phyloP scores from a whole-genome alignment of 2,329 filamentous ascomycete species.

The Aspergillus glaucus region DNA sequence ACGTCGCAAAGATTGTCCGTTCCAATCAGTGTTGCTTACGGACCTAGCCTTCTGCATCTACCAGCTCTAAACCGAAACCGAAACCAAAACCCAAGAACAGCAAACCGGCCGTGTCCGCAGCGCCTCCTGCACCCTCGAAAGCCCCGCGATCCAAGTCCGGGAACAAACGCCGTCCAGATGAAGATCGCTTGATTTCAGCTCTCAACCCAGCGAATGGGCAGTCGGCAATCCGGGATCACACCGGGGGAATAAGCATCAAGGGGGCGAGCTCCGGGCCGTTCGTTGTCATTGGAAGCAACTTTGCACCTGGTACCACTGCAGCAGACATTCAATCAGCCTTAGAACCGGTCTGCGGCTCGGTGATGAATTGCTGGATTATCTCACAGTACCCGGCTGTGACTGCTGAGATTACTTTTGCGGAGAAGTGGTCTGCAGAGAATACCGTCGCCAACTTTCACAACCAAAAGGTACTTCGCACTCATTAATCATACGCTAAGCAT shows the following conservation, averaged over 20 bases:
- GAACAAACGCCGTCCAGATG: constrained; percentile 29
- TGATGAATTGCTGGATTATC: constrained; percentile 50
- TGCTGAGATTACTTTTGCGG: constrained; percentile 54
- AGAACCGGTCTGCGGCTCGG: constrained; percentile 46
- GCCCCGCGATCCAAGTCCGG: constrained; percentile 18
- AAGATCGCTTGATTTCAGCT: constrained; percentile 26
- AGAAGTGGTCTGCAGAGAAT: constrained; percentile 51
- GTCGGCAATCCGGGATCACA: constrained; percentile 26
- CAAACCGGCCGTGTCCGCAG: constrained; percentile 29
- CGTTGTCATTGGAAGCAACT: constrained; percentile 56
- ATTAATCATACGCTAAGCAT: background rate
- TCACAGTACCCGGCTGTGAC: constrained; percentile 51
- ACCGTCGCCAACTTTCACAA: constrained; percentile 58
- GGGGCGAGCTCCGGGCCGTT: constrained; percentile 49
- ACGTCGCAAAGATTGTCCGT: background rate
- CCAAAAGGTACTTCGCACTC: constrained; percentile 45
- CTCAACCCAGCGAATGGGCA: constrained; percentile 24
- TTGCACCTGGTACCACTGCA: constrained; percentile 60
- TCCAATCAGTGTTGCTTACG: background rate
- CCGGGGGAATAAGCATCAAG: constrained; percentile 48
- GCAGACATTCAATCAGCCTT: constrained; percentile 60
- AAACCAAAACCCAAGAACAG: constrained; percentile 32
- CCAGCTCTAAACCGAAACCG: constrained; percentile 31
- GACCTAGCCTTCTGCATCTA: constrained; percentile 36
- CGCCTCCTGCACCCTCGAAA: constrained; percentile 8